Evolutionary conservation across 306 rosid species (phyloP).

Genomic region (Coriaria nepalensis): DNA sequence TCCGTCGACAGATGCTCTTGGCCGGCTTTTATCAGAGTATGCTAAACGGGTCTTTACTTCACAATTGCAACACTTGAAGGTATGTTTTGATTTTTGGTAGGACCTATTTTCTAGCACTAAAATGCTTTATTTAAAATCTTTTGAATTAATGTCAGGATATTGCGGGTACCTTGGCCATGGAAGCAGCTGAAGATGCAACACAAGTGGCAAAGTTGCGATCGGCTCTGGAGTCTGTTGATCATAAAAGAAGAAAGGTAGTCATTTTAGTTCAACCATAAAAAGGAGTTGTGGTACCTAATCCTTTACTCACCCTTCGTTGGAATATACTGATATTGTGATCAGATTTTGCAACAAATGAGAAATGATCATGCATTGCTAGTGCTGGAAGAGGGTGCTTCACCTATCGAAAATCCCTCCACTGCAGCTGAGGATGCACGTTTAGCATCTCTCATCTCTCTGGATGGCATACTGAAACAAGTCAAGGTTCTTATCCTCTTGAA

Average conservation of each 20-base stretch:
- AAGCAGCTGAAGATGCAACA: conserved; percentile 74
- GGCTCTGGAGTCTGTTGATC: conserved; percentile 96
- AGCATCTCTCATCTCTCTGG: conserved; percentile 92
- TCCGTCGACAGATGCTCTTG: conserved; percentile 90
- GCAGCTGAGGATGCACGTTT: conserved; percentile 91
- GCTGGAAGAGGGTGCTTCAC: conserved; percentile 67
- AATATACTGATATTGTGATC: conserved; percentile 17
- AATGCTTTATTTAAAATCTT: conserved; percentile 5
- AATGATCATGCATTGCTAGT: conserved; percentile 65
- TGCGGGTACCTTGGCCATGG: conserved; percentile 96
- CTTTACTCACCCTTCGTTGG: background rate
- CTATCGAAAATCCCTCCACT: conserved; percentile 78
- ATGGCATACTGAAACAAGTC: conserved; percentile 78
- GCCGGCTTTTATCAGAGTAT: conserved; percentile 81
- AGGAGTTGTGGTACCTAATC: no score
- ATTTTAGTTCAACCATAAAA: conserved; percentile 9
- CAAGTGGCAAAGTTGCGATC: conserved; percentile 88
- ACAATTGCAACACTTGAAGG: conserved; percentile 97
- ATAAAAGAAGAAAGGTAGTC: conserved; percentile 88
- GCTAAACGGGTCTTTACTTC: conserved; percentile 80
- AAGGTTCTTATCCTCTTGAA: conserved; percentile 40
- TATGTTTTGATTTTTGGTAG: conserved; percentile 15
- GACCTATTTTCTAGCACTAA: background rate
- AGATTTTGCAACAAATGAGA: conserved; percentile 93
- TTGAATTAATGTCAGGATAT: conserved; percentile 50